A percentile compares a stretch with the other conserved stretches of the same genome.
phyloP scores from a whole-genome alignment of 1,284 basidiomycete species.

The Rhodotorula sp. region DNA sequence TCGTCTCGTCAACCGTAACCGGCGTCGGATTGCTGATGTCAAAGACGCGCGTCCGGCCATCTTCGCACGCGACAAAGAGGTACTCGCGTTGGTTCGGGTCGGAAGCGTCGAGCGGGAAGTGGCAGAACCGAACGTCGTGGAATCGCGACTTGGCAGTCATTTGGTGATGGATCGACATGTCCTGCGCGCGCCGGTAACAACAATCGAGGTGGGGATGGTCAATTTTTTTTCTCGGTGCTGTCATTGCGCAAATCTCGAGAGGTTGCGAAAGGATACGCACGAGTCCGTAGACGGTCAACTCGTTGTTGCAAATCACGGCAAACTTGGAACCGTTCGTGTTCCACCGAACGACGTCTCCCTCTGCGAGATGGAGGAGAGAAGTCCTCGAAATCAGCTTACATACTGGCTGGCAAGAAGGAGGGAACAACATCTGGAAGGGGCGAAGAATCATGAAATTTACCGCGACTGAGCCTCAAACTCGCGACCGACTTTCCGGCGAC shows the following conservation, averaged over 20 bases:
- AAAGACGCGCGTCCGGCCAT: constrained; percentile 72
- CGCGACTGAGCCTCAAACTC: constrained; percentile 80
- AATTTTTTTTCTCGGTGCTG: background rate
- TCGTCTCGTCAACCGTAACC: constrained; percentile 30
- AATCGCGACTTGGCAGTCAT: constrained; percentile 72
- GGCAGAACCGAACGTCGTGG: constrained; percentile 72
- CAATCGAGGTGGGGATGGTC: background rate
- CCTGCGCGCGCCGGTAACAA: constrained; percentile 50
- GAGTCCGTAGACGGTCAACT: constrained; percentile 72
- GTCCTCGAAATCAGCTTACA: too few relatives aligned
- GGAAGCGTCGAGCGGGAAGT: constrained; percentile 50
- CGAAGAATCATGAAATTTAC: constrained; percentile 55
- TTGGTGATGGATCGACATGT: constrained; percentile 67
- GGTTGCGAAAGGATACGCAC: constrained; percentile 53
- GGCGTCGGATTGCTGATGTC: constrained; percentile 42
- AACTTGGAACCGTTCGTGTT: constrained; percentile 71
- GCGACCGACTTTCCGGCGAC: constrained; percentile 89
- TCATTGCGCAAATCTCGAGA: too few relatives aligned
- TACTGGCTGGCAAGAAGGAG: too few relatives aligned
- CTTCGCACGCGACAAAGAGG: constrained; percentile 77
- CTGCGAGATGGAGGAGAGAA: constrained; percentile 50
- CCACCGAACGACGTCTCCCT: constrained; percentile 84
- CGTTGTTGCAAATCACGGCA: constrained; percentile 67
- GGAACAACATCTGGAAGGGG: background rate
- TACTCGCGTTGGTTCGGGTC: constrained; percentile 59